Conservation (phyloP, 2,329 filamentous ascomycete species). For the Colletotrichum siamense region DNA sequence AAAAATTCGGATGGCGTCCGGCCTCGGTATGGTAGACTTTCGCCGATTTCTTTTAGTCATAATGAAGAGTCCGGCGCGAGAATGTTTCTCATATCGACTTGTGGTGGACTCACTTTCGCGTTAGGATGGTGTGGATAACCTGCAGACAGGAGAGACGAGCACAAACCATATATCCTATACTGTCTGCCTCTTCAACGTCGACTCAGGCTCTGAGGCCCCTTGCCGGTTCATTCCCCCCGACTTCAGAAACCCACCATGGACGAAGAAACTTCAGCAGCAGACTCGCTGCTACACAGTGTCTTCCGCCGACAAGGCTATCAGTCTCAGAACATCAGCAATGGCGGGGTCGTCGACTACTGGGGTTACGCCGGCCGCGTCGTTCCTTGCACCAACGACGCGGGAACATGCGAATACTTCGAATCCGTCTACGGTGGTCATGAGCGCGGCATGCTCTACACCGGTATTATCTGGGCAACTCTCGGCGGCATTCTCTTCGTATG, state of each 20-base stretch:
- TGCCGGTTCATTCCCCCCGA: neutral
- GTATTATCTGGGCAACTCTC: slow-evolving; percentile 55
- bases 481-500: slow-evolving; percentile 48
- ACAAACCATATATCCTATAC: neutral
- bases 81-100: neutral
- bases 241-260: neutral
- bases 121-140: neutral
- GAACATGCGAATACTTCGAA: slow-evolving; percentile 57
- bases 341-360: slow-evolving; percentile 46
- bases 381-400: slow-evolving; percentile 50
- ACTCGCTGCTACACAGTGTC: neutral
- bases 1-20: neutral
- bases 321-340: slow-evolving; percentile 42
- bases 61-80: neutral
- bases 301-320: neutral
- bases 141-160: neutral
- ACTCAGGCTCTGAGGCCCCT: accelerated
- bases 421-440: slow-evolving; percentile 56
- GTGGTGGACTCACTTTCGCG: neutral
- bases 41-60: neutral
- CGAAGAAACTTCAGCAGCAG: neutral
- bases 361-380: slow-evolving; percentile 51
- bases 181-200: accelerated
- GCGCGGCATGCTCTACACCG: slow-evolving; percentile 53
- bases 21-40: neutral